Percentiles rank a stretch among this genome's conserved stretches.
phyloP scores from a whole-genome alignment of 2,329 filamentous ascomycete genomes.

The Aspergillus pseudotamarii region DNA sequence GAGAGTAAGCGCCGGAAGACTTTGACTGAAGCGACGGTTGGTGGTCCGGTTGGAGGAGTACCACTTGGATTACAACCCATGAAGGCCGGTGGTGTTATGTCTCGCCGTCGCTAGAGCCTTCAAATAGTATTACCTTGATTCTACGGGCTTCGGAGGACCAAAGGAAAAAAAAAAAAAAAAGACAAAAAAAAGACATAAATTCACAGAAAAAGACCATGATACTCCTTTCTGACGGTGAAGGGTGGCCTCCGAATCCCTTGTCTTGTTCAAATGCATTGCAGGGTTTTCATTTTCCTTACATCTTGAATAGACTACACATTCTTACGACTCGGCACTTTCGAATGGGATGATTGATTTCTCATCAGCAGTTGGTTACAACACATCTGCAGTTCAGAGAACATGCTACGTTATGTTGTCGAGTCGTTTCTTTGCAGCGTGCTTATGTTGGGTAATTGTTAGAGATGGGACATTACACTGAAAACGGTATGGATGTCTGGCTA shows the following conservation, averaged over 20 bases:
- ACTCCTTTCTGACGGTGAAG: not conserved
- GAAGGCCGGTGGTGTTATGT: conserved; percentile 45
- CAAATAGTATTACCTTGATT: not conserved
- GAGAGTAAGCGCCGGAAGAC: conserved; percentile 79
- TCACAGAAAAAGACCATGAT: not conserved
- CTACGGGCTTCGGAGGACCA: conserved; percentile 1
- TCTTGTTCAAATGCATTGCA: conserved; percentile 19
- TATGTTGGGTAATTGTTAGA: conserved; percentile 5
- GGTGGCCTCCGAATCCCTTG: not conserved
- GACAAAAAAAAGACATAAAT: conserved; percentile 2
- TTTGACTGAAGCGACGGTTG: conserved; percentile 61
- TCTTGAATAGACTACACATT: conserved; percentile 23
- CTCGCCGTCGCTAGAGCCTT: conserved; percentile 40
- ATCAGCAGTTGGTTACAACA: not conserved
- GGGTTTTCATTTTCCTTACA: conserved; percentile 11
- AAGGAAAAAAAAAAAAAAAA: not conserved
- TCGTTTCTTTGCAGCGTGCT: conserved; percentile 3
- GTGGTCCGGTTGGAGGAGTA: conserved; percentile 46
- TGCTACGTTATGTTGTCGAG: not conserved
- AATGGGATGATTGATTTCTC: not conserved
- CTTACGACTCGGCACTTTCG: conserved; percentile 9
- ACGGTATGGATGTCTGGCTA: conserved; percentile 5
- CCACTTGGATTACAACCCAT: conserved; percentile 46
- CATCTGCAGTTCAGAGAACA: conserved; percentile 1
- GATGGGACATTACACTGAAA: not conserved